Conservation (phyloP, 176 grass and related monocot species). For the Otatea glauca region DNA sequence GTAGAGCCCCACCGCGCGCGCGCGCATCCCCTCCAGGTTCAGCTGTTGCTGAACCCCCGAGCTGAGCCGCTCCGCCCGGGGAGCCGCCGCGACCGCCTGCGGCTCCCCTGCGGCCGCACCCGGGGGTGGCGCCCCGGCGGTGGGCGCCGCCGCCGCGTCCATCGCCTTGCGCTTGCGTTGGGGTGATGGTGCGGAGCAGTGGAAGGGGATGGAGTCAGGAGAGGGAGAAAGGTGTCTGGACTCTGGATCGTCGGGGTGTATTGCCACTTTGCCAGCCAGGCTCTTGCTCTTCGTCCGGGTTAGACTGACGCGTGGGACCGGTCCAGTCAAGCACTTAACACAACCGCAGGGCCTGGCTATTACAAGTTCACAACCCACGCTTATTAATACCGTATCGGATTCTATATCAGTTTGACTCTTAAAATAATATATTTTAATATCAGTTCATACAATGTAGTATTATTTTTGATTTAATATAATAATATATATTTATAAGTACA, state of each 20-base stretch:
- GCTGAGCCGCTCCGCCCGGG: conserved; percentile 73
- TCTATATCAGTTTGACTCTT: too few relatives aligned
- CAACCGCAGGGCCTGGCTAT: too few relatives aligned
- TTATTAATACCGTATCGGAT: too few relatives aligned
- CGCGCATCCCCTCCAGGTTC: conserved; percentile 88
- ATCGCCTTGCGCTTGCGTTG: conserved; percentile 41
- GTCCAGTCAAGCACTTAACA: neutral
- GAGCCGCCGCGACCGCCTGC: conserved; percentile 19
- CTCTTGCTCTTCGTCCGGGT: too few relatives aligned
- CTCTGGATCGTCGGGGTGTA: neutral
- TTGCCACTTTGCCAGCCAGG: too few relatives aligned
- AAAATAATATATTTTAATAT: too few relatives aligned
- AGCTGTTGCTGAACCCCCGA: conserved; percentile 72
- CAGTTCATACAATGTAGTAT: too few relatives aligned
- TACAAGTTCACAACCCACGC: too few relatives aligned
- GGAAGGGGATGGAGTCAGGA: neutral
- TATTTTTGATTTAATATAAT: too few relatives aligned
- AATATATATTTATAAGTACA: too few relatives aligned
- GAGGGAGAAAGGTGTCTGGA: too few relatives aligned
- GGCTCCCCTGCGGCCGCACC: conserved; percentile 34
- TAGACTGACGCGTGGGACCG: neutral
- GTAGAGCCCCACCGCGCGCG: conserved; percentile 76
- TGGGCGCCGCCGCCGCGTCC: conserved; percentile 41
- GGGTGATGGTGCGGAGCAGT: conserved; percentile 11
- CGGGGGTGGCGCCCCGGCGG: neutral